Percentiles rank a stretch among this genome's conserved stretches.
These are phyloP conservation scores for Pittosporum tobira DNA, from an alignment of 129 eudicot species.

Conservation along the genomic window DNA sequence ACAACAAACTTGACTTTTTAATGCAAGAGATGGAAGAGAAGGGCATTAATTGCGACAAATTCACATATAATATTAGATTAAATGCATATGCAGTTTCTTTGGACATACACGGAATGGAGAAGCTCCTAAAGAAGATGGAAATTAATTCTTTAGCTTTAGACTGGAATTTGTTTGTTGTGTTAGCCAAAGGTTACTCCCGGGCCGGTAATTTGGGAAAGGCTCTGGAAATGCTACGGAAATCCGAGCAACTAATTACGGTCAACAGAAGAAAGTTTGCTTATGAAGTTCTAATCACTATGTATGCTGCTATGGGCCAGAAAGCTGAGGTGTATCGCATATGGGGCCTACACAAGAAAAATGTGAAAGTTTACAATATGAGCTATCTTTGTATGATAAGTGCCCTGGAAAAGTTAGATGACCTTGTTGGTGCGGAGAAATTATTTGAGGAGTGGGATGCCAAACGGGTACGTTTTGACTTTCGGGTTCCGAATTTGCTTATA, in stretches of 20 bases:
- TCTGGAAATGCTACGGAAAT: conserved; percentile 19
- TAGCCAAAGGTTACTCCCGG: conserved; percentile 44
- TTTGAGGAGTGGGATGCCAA: conserved; percentile 36
- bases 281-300: conserved; percentile 31
- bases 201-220: conserved; percentile 31
- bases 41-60: conserved; percentile 25
- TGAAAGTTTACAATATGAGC: conserved; percentile 20
- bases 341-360: conserved; percentile 29
- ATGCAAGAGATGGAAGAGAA: conserved; percentile 45
- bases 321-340: conserved; percentile 46
- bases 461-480: conserved; percentile 20
- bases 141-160: conserved; percentile 27
- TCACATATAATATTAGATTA: conserved; percentile 31
- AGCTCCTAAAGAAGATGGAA: conserved; percentile 39
- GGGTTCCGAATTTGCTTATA: conserved; percentile 36
- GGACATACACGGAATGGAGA: conserved; percentile 42
- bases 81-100: conserved; percentile 30
- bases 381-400: conserved; percentile 41
- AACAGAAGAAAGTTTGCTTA: conserved; percentile 22
- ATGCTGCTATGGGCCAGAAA: conserved; percentile 34
- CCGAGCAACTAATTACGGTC: conserved; percentile 28
- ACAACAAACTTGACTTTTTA: conserved; percentile 28
- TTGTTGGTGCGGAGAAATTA: conserved; percentile 38
- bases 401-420: conserved; percentile 40
- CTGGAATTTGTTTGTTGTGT: conserved; percentile 33